Conservation (phyloP, 805 yeast genomes). For the Suhomyces sp. region DNA sequence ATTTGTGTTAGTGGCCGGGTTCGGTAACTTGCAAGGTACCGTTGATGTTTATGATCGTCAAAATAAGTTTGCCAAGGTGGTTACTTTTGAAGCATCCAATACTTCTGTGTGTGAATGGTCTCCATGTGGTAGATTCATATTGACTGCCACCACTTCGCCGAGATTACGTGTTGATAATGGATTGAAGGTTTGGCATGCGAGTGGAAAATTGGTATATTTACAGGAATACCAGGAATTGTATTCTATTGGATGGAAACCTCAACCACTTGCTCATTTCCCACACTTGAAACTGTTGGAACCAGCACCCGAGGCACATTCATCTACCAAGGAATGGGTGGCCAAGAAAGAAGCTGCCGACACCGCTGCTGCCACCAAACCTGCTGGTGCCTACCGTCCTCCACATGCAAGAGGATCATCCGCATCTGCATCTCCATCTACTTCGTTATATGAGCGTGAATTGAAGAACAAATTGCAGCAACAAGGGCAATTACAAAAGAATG, state of each 20-base stretch:
- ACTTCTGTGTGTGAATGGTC: constrained; percentile 98
- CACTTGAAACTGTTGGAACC: constrained; percentile 48
- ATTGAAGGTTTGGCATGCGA: constrained; percentile 87
- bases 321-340: constrained; percentile 60
- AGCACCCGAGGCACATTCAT: constrained; percentile 67
- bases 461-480: constrained; percentile 16
- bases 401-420: constrained; percentile 65
- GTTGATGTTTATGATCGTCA: constrained; percentile 94
- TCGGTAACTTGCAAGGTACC: constrained; percentile 96
- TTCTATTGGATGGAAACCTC: constrained; percentile 83
- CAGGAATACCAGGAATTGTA: constrained; percentile 81
- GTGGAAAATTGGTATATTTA: constrained; percentile 76
- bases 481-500: constrained; percentile 7
- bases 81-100: constrained; percentile 86
- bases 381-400: constrained; percentile 96
- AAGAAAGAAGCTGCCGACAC: constrained; percentile 37
- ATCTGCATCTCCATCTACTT: constrained; percentile 42
- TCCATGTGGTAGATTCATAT: constrained; percentile 89
- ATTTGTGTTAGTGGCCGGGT: constrained; percentile 90
- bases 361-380: constrained; percentile 52
- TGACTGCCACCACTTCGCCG: constrained; percentile 97
- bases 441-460: constrained; percentile 60
- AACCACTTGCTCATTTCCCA: constrained; percentile 53
- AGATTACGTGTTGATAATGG: constrained; percentile 96
- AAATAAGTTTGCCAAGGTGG: constrained; percentile 74